phyloP scores from a whole-genome alignment of 2,329 filamentous ascomycete genomes.

The Penicillium sp. region DNA sequence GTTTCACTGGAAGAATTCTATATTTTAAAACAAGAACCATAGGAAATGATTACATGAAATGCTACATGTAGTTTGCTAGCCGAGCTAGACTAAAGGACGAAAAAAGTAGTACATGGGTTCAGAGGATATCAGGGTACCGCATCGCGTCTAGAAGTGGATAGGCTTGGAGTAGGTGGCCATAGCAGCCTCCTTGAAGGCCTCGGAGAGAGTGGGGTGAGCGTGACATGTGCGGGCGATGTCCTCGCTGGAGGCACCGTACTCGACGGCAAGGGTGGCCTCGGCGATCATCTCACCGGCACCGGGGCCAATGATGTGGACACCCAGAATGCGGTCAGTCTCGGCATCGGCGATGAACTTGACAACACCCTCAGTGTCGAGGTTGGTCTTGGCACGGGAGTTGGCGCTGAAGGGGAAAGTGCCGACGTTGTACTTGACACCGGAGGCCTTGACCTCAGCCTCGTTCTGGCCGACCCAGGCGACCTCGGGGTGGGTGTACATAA shows the following conservation, averaged over 20 bases:
- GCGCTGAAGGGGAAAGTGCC: slow-evolving; percentile 96
- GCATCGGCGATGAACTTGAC: slow-evolving; percentile 97
- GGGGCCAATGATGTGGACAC: slow-evolving; percentile 93
- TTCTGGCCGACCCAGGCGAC: slow-evolving; percentile 98
- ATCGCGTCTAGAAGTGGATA: slow-evolving; percentile 75
- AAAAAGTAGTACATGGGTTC: slow-evolving; percentile 27
- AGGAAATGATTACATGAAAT: slow-evolving; percentile 36
- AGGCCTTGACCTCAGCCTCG: slow-evolving; percentile 90
- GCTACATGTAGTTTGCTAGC: slow-evolving; percentile 41
- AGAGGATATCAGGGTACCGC: slow-evolving; percentile 21
- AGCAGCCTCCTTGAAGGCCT: slow-evolving; percentile 99
- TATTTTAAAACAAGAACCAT: slow-evolving; percentile 6
- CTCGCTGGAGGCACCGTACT: slow-evolving; percentile 94
- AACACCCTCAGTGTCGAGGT: slow-evolving; percentile 90
- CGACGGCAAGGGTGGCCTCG: slow-evolving; percentile 88
- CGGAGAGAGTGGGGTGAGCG: slow-evolving; percentile 90
- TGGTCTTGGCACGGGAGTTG: slow-evolving; percentile 98
- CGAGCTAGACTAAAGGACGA: slow-evolving; percentile 33
- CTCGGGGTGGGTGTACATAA: slow-evolving; percentile 99
- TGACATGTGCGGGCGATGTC: slow-evolving; percentile 94
- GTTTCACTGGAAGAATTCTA: not conserved
- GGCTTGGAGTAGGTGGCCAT: slow-evolving; percentile 96
- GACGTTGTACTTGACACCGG: slow-evolving; percentile 86
- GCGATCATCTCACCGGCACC: slow-evolving; percentile 99
- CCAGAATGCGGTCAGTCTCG: slow-evolving; percentile 92